Percentiles rank a stretch among this genome's conserved stretches.
phyloP scores from a whole-genome alignment of 441 rosid genomes.

The Lagerstroemia fauriei region DNA sequence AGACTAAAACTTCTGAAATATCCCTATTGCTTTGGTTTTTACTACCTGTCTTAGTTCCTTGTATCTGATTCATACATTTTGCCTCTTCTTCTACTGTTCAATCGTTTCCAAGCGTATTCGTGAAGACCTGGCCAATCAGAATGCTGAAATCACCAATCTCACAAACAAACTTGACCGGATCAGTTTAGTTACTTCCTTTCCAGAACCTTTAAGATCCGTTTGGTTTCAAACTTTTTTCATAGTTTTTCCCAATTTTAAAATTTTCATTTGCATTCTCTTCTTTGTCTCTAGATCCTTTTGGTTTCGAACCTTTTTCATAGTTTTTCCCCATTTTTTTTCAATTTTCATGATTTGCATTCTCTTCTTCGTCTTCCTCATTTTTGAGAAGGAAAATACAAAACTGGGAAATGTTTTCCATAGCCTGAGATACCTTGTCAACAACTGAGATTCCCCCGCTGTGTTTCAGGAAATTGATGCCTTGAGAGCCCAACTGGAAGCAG shows the following conservation, averaged over 20 bases:
- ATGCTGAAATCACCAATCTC: constrained; percentile 80
- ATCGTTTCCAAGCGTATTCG: constrained; percentile 61
- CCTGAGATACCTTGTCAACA: background rate
- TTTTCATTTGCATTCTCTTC: background rate
- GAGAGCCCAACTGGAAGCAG: constrained; percentile 83
- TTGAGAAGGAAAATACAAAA: background rate
- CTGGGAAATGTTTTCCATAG: background rate
- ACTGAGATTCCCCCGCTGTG: background rate
- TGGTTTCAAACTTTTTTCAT: background rate
- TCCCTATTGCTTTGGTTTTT: background rate
- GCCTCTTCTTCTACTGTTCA: background rate
- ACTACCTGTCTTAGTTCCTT: background rate
- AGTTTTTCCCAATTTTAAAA: background rate
- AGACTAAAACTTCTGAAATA: background rate
- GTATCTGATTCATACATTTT: background rate
- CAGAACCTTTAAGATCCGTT: background rate
- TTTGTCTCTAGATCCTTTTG: background rate
- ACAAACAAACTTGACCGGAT: constrained; percentile 87
- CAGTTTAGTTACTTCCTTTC: constrained; percentile 25
- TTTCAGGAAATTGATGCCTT: constrained; percentile 77
- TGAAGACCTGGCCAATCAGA: constrained; percentile 87
- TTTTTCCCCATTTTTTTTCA: too few relatives aligned
- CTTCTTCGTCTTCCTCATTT: too few relatives aligned
- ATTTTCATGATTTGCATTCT: too few relatives aligned
- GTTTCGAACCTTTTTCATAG: background rate